Percentiles rank a stretch among this genome's conserved stretches.
Evolutionary conservation across 208 protist species (phyloP).

Genomic region (Herpetomonas tarakana): DNA sequence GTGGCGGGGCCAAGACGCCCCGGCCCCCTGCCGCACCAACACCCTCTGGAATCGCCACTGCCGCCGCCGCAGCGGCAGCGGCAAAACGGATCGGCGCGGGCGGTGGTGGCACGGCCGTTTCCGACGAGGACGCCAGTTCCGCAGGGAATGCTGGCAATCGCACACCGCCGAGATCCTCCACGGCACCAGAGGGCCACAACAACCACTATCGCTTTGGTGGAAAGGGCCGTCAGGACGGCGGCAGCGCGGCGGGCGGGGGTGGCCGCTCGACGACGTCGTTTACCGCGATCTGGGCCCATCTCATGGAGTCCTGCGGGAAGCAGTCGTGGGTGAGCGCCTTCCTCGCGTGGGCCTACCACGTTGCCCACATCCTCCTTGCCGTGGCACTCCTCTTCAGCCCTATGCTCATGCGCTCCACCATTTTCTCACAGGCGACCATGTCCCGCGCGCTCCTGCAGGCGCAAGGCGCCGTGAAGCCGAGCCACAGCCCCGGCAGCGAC

Average conservation of each 20-base stretch:
- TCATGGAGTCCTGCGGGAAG: not conserved
- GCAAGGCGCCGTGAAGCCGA: constrained; percentile 16
- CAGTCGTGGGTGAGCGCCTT: constrained; percentile 28
- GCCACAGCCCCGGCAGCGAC: not conserved
- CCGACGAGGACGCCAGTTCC: not conserved
- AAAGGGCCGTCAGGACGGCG: not conserved
- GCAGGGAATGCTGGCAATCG: not conserved
- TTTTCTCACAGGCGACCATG: constrained; percentile 39
- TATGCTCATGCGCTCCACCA: constrained; percentile 31
- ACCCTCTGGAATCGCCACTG: not conserved
- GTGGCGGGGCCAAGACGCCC: not conserved
- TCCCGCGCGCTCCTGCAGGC: constrained; percentile 27
- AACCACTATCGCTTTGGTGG: not conserved
- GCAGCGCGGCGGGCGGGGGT: not conserved
- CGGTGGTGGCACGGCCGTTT: not conserved
- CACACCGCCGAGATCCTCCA: not conserved
- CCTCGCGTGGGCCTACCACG: constrained; percentile 25
- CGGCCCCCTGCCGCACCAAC: not conserved
- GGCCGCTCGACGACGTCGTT: not conserved
- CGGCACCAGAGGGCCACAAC: not conserved
- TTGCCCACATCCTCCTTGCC: constrained; percentile 32
- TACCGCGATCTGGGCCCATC: not conserved
- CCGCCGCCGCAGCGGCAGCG: not conserved
- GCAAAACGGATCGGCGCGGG: not conserved
- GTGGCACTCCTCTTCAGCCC: constrained; percentile 27